Conservation (phyloP, 768 basidiomycete genomes). For the Tulasnella sp. region DNA sequence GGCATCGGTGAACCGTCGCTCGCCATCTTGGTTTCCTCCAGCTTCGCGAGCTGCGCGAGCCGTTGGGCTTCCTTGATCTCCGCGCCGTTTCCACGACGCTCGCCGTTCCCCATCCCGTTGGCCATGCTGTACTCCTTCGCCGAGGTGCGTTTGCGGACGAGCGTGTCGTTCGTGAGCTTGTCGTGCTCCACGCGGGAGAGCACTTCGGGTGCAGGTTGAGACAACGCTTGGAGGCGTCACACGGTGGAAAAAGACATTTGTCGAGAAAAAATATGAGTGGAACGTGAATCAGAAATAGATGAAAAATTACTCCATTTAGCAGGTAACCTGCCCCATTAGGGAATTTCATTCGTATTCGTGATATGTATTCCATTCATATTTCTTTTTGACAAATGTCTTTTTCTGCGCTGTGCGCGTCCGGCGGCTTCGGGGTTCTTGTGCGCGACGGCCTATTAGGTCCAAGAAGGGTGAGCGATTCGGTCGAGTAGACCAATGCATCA, state of each 20-base stretch:
- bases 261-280: no score
- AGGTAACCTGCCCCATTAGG: no score
- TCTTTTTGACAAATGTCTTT: no score
- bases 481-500: background rate
- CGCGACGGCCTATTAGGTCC: constrained; percentile 43
- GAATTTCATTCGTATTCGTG: no score
- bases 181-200: constrained; percentile 77
- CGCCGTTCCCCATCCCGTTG: constrained; percentile 9
- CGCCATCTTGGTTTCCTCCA: constrained; percentile 1
- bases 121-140: constrained; percentile 32
- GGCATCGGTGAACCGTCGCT: constrained; percentile 7
- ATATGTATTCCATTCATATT: no score
- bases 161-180: constrained; percentile 58
- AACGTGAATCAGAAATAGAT: no score
- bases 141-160: constrained; percentile 72
- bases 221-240: constrained; percentile 61
- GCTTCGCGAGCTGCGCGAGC: background rate
- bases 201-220: constrained; percentile 44
- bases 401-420: no score
- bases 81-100: background rate
- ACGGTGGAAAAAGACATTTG: no score
- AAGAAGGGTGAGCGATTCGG: background rate
- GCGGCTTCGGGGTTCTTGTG: constrained; percentile 74
- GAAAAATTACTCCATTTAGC: no score
- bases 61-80: constrained; percentile 3